Evolutionary conservation across 1,139 yeast genomes (phyloP).

Genomic region (Taphrina deformans): DNA sequence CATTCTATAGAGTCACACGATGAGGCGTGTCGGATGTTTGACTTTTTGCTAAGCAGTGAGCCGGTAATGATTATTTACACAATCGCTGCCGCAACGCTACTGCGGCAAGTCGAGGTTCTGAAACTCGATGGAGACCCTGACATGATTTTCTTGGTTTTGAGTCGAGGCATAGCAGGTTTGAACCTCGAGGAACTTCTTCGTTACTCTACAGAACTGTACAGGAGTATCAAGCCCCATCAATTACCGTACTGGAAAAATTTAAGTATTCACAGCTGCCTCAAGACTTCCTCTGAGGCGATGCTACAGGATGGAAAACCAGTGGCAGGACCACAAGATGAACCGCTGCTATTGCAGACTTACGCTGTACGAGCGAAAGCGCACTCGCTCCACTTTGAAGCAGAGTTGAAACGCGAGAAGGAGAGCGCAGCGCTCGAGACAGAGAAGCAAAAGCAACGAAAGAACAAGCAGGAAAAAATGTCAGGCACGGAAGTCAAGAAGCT

Average conservation of each 20-base stretch:
- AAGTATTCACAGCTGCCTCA: slow-evolving; percentile 14
- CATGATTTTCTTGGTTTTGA: slow-evolving; percentile 12
- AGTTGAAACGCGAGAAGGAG: neutral
- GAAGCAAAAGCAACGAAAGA: neutral
- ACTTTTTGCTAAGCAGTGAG: slow-evolving; percentile 55
- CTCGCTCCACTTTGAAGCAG: neutral
- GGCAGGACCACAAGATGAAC: neutral
- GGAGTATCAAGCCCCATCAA: slow-evolving; percentile 18
- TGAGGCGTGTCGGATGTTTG: slow-evolving; percentile 63
- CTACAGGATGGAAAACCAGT: neutral
- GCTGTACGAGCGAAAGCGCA: neutral
- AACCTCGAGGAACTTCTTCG: neutral
- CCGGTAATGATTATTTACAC: slow-evolving; percentile 32
- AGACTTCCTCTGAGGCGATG: neutral
- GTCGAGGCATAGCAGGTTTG: neutral
- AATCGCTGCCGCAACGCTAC: slow-evolving; percentile 20
- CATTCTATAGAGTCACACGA: slow-evolving; percentile 62
- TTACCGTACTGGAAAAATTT: slow-evolving; percentile 7
- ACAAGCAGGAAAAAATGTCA: neutral
- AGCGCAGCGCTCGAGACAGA: neutral
- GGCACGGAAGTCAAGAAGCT: neutral
- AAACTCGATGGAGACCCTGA: slow-evolving; percentile 11
- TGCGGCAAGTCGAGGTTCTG: slow-evolving; percentile 3
- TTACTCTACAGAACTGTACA: neutral
- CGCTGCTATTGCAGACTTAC: neutral